Percentiles rank a stretch among this genome's conserved stretches.
These are phyloP conservation scores for Hyparrhenia diplandra DNA, from an alignment of 176 grass and related monocot species.

Conservation along the genomic window DNA sequence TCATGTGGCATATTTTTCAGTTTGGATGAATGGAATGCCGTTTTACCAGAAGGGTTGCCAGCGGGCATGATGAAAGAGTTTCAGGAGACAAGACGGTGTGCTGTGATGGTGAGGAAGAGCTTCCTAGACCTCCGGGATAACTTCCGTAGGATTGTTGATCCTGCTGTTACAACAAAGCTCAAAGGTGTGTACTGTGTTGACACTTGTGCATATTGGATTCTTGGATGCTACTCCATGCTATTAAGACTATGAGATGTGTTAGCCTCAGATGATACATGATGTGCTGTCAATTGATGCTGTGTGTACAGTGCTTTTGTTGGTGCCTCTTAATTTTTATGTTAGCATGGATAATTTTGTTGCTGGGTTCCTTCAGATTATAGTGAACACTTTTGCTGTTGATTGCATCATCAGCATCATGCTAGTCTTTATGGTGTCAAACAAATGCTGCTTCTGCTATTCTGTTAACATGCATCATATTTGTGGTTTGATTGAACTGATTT, in stretches of 20 bases:
- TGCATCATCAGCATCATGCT: not conserved
- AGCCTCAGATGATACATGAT: not conserved
- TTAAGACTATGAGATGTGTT: not conserved
- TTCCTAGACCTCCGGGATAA: constrained; percentile 93
- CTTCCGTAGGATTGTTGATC: constrained; percentile 82
- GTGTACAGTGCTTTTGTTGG: constrained; percentile 3
- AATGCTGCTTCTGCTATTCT: not conserved
- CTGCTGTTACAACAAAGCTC: constrained; percentile 42
- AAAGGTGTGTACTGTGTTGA: constrained; percentile 59
- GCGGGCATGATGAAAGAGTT: constrained; percentile 88
- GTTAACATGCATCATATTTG: not conserved
- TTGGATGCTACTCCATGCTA: not conserved
- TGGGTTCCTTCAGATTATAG: constrained; percentile 11
- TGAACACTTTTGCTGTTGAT: not conserved
- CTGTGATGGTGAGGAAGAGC: constrained; percentile 91
- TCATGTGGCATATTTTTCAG: constrained; percentile 34
- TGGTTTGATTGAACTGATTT: not conserved
- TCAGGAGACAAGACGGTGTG: constrained; percentile 82
- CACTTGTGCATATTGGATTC: not conserved
- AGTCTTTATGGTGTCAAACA: not conserved
- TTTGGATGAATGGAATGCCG: constrained; percentile 91
- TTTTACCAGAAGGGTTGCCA: constrained; percentile 86
- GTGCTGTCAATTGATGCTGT: not conserved
- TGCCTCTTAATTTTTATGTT: not conserved
- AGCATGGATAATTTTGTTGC: not conserved